Evolutionary conservation across 805 yeast genomes (phyloP), one percentile per base, ranked within the genome.

Genomic region (Maudiozyma pseudohumilis): DNA sequence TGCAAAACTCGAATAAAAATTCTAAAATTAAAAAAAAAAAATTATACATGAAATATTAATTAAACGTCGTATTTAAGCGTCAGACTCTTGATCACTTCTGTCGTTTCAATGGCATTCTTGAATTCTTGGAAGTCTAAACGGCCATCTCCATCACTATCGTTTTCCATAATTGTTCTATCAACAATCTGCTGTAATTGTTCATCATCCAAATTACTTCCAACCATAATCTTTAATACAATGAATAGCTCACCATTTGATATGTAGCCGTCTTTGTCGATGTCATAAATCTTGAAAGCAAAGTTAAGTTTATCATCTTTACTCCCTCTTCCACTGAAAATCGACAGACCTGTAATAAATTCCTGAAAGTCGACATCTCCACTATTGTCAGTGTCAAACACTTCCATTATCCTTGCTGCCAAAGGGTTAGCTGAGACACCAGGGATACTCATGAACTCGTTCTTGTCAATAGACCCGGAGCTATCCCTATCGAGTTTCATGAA

Each of bases 401-500:
- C 96, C 71, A 94, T 82, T 40, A 92, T 75, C 36, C 99, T 69
- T 6, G 77, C 66, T 0, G 96, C 96, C 35, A 92, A 66, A 5
- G 98, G 98, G 52, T 92, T 92, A 20, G 80, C 71, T 5, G 85
- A 75, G 20, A 92, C 86, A 0, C 96, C 96, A 0, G 98, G 98
- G 27, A 92, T 89, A 1, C 86, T 75, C 48, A 89, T 67, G 53
- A 94, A 89, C 60, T 92, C 99, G 29, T 77, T 77, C 49, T 80
- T 82, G 42, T 92, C 96, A 33, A 92, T 82, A 6, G 94, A 78
- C 1, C 98, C 98, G 3, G 87, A 78, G 39, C 86, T 81, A 60
- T 92, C 97, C 44, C 82, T 78, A 60, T 92, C 99, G 37, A 92
- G 66, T 53, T 94, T 92, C 94, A 88, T 85, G 59, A 92, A 92